These are phyloP conservation scores for Claviceps purpurea DNA, from an alignment of 2,329 filamentous ascomycete species.

Conservation along the genomic window DNA sequence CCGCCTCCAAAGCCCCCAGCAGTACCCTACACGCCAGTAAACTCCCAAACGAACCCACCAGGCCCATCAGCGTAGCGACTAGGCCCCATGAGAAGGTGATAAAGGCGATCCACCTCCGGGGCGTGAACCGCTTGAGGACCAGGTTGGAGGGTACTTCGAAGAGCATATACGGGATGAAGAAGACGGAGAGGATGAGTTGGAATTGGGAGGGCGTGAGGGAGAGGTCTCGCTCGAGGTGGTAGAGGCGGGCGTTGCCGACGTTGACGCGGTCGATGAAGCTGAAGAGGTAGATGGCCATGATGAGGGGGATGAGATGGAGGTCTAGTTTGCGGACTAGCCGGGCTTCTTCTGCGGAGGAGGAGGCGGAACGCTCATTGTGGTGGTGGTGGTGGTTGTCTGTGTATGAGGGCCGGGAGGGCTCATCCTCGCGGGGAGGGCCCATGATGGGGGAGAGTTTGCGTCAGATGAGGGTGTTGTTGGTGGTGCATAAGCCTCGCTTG, in stretches of 20 bases:
- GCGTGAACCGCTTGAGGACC: conserved; percentile 48
- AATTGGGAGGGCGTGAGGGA: conserved; percentile 49
- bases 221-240: conserved; percentile 51
- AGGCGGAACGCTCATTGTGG: too few species aligned
- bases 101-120: conserved; percentile 49
- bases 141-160: conserved; percentile 55
- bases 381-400: background rate
- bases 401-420: background rate
- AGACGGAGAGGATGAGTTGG: conserved; percentile 52
- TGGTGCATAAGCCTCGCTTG: too few species aligned
- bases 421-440: background rate
- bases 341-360: too few species aligned
- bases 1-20: conserved; percentile 55
- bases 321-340: conserved; percentile 51
- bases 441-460: background rate
- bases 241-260: conserved; percentile 58
- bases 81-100: conserved; percentile 54
- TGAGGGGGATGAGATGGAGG: conserved; percentile 46
- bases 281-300: conserved; percentile 60
- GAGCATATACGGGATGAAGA: conserved; percentile 50
- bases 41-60: conserved; percentile 50
- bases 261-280: conserved; percentile 65
- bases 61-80: conserved; percentile 55
- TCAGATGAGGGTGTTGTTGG: too few species aligned
- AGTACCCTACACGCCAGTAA: conserved; percentile 57